Conservation (phyloP, 208 protist species). For the Lotmaria passim region DNA sequence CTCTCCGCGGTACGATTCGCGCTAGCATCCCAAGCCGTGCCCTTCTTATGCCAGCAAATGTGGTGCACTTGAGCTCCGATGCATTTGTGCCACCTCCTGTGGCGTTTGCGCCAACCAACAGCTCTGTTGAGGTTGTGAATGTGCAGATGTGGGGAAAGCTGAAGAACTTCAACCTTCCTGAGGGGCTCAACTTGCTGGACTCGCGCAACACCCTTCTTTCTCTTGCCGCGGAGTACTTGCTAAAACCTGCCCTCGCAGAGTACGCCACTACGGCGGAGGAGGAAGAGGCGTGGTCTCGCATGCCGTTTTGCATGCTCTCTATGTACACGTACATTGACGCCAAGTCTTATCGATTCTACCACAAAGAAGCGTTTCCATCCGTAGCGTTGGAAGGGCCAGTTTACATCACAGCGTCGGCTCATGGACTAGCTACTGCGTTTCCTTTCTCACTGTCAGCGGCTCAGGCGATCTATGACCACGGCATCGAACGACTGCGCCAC, state of each 20-base stretch:
- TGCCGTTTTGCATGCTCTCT: conserved; percentile 67
- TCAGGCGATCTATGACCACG: conserved; percentile 36
- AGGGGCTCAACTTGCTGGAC: conserved; percentile 27
- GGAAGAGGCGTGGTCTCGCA: conserved; percentile 38
- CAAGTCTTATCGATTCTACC: conserved; percentile 95
- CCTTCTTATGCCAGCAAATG: conserved; percentile 35
- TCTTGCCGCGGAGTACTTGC: conserved; percentile 14
- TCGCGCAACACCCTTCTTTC: conserved; percentile 26
- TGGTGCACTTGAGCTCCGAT: conserved; percentile 39
- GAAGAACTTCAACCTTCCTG: conserved; percentile 35
- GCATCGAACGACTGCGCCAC: conserved; percentile 26
- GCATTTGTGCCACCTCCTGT: conserved; percentile 22
- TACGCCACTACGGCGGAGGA: conserved; percentile 18
- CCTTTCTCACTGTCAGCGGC: conserved; percentile 23
- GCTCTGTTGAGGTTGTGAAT: conserved; percentile 20
- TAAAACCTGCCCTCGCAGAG: conserved; percentile 13
- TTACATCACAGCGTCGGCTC: conserved; percentile 15
- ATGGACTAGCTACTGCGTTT: conserved; percentile 15
- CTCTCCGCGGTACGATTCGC: conserved; percentile 37
- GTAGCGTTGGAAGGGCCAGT: conserved; percentile 49
- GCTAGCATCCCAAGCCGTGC: conserved; percentile 27
- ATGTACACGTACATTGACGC: conserved; percentile 95
- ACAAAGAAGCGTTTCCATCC: conserved; percentile 94
- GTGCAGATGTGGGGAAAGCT: conserved; percentile 29
- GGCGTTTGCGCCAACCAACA: neutral